phyloP scores from a whole-genome alignment of 768 basidiomycete species.

The Termitomyces sp. region DNA sequence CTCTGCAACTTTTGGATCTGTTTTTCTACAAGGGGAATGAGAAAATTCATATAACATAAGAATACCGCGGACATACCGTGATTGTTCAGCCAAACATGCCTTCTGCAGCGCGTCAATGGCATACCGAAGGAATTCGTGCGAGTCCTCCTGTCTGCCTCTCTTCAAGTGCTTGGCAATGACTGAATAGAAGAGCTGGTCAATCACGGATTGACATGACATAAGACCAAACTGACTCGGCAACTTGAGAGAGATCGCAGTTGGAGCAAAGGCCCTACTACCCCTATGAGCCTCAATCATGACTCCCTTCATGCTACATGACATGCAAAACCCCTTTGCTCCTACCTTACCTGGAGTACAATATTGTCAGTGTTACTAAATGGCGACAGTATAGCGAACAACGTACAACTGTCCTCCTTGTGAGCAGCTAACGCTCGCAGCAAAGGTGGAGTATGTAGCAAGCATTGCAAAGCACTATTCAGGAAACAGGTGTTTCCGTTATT shows the following conservation, averaged over 20 bases:
- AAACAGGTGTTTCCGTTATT: conserved; percentile 96
- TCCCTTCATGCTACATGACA: conserved; percentile 64
- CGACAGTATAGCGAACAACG: conserved; percentile 23
- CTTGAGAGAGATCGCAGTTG: conserved; percentile 58
- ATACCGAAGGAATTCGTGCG: conserved; percentile 96
- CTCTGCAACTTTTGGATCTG: conserved; percentile 66
- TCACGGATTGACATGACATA: background rate
- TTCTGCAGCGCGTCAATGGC: conserved; percentile 89
- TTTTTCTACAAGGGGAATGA: conserved; percentile 43
- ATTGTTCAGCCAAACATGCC: conserved; percentile 66
- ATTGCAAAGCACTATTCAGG: conserved; percentile 91
- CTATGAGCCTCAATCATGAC: conserved; percentile 53
- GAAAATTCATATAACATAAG: background rate
- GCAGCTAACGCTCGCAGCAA: conserved; percentile 57
- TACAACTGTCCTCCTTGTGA: conserved; percentile 58
- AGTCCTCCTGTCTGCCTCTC: conserved; percentile 91
- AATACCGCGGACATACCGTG: conserved; percentile 48
- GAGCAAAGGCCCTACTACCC: conserved; percentile 48
- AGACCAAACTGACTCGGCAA: conserved; percentile 53
- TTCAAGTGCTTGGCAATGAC: conserved; percentile 91
- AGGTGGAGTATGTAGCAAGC: conserved; percentile 88
- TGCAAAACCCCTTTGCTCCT: conserved; percentile 60
- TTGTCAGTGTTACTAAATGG: conserved; percentile 3
- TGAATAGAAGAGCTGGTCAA: conserved; percentile 23
- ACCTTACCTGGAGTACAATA: conserved; percentile 28